Conservation (phyloP, 306 rosid genomes). For the Trifolium dubium region DNA sequence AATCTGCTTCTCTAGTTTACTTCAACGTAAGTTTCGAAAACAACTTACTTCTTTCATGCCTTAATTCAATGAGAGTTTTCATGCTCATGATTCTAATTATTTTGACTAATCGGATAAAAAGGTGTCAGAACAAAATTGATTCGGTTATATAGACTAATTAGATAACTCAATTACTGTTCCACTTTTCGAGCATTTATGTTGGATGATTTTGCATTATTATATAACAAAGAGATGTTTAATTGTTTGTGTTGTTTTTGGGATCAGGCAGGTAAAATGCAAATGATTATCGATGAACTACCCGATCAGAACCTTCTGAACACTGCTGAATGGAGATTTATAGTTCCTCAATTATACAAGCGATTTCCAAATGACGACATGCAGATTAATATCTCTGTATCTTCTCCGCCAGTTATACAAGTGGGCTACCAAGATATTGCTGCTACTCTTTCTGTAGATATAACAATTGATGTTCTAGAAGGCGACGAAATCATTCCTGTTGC, state of each 20-base stretch:
- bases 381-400: slow-evolving; percentile 65
- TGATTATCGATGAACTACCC: slow-evolving; percentile 56
- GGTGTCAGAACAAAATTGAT: not conserved
- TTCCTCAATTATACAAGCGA: slow-evolving; percentile 73
- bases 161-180: not conserved
- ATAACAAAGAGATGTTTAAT: slow-evolving; percentile 6
- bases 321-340: slow-evolving; percentile 70
- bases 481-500: slow-evolving; percentile 70
- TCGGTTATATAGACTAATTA: not conserved
- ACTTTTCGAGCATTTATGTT: slow-evolving; percentile 1
- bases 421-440: slow-evolving; percentile 49
- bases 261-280: slow-evolving; percentile 65
- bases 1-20: slow-evolving; percentile 65
- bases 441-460: slow-evolving; percentile 58
- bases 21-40: slow-evolving; percentile 62
- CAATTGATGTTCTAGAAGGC: slow-evolving; percentile 56
- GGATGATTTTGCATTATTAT: slow-evolving; percentile 17
- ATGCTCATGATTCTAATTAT: not conserved
- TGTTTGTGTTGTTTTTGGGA: slow-evolving; percentile 13
- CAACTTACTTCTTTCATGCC: not conserved
- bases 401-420: slow-evolving; percentile 69
- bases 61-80: not conserved
- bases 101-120: too few relatives aligned
- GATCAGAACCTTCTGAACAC: slow-evolving; percentile 68
- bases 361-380: slow-evolving; percentile 76